phyloP scores from a whole-genome alignment of 2,329 filamentous ascomycete genomes.

The Colletotrichum sp. region DNA sequence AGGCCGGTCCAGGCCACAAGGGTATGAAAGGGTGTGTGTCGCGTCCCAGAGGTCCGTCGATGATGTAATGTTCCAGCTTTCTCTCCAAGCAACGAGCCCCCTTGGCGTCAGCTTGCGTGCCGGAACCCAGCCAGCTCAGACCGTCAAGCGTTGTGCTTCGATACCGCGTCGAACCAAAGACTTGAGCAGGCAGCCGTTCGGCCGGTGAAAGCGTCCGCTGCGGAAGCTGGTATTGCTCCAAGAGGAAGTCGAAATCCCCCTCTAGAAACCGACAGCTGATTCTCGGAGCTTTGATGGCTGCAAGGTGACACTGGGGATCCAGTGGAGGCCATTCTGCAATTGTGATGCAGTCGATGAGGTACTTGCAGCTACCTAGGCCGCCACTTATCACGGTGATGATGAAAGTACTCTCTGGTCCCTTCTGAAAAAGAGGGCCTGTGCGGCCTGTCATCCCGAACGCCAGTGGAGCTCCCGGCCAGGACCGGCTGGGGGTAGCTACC shows the following conservation, averaged over 20 bases:
- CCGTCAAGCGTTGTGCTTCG: neutral
- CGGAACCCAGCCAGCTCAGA: neutral
- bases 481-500: conserved; percentile 16
- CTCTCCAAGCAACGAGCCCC: neutral
- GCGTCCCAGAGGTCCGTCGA: neutral
- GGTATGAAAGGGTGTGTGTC: neutral
- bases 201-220: neutral
- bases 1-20: neutral
- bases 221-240: neutral
- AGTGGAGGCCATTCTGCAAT: neutral
- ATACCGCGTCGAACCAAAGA: neutral
- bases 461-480: neutral
- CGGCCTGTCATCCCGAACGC: neutral
- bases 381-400: neutral
- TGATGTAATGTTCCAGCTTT: conserved; percentile 15
- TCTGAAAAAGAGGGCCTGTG: conserved; percentile 3
- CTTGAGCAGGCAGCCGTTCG: neutral
- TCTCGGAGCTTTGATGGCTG: neutral
- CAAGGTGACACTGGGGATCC: neutral
- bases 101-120: conserved; percentile 1
- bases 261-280: neutral
- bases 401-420: neutral
- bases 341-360: neutral
- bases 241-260: neutral
- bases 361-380: neutral